Evolutionary conservation across 176 grass and related monocot species (phyloP).

Genomic region (Poa annua): DNA sequence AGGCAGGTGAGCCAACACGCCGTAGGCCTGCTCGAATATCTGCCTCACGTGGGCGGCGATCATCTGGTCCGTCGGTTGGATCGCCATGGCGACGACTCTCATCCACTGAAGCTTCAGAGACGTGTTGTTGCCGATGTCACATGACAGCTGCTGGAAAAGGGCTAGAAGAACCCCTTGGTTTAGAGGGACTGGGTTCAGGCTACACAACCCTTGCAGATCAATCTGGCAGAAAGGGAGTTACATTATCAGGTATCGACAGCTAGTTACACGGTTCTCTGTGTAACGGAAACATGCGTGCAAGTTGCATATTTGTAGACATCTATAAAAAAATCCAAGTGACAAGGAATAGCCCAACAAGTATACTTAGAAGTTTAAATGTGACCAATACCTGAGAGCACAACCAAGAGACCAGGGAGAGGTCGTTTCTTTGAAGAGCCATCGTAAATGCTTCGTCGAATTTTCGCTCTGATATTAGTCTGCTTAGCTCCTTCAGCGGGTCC

Average conservation of each 20-base stretch:
- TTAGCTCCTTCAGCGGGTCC: slow-evolving; percentile 76
- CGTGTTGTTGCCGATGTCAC: slow-evolving; percentile 71
- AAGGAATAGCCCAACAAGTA: background rate
- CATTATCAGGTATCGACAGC: slow-evolving; percentile 5
- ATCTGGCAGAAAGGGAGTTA: slow-evolving; percentile 52
- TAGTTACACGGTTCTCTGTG: background rate
- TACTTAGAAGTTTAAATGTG: background rate
- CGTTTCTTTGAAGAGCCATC: slow-evolving; percentile 87
- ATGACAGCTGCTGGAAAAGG: slow-evolving; percentile 92
- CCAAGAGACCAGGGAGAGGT: slow-evolving; percentile 90
- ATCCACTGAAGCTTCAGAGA: slow-evolving; percentile 77
- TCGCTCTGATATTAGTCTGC: slow-evolving; percentile 64
- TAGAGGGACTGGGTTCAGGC: slow-evolving; percentile 57
- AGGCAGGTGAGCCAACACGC: slow-evolving; percentile 52
- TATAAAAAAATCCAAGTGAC: background rate
- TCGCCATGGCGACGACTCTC: slow-evolving; percentile 68
- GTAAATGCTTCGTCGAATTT: slow-evolving; percentile 95
- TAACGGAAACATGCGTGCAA: background rate
- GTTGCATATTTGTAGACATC: background rate
- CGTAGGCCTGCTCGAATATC: slow-evolving; percentile 87
- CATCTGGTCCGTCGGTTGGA: slow-evolving; percentile 69
- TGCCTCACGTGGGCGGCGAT: slow-evolving; percentile 75
- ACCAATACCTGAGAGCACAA: slow-evolving; percentile 75
- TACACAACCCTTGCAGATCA: slow-evolving; percentile 79
- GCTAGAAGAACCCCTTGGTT: slow-evolving; percentile 91